These are phyloP conservation scores for Saposhnikovia divaricata DNA, from an alignment of 129 eudicot species.

Conservation along the genomic window DNA sequence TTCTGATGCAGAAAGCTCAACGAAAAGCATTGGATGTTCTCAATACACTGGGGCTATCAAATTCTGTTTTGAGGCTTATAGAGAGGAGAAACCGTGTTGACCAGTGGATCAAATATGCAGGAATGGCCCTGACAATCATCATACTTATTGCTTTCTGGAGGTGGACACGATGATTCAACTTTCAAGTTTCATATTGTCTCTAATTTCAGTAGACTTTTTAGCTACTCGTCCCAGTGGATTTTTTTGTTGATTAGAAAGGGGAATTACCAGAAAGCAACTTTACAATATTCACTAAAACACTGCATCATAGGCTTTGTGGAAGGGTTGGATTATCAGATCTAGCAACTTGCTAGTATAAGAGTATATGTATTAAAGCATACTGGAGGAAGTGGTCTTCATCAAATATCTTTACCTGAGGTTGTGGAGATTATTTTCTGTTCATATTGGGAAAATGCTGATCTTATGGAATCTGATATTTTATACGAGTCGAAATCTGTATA, in stretches of 20 bases:
- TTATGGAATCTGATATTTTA: neutral
- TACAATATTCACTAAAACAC: neutral
- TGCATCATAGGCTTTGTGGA: neutral
- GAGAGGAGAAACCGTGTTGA: constrained; percentile 89
- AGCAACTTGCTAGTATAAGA: neutral
- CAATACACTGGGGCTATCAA: constrained; percentile 86
- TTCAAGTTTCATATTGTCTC: neutral
- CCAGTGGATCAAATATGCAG: constrained; percentile 85
- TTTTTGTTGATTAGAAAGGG: neutral
- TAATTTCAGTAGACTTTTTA: neutral
- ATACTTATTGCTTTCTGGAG: constrained; percentile 70
- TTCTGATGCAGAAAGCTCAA: constrained; percentile 78
- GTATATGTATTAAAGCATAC: neutral
- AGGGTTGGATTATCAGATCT: neutral
- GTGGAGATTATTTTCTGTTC: neutral
- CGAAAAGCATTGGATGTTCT: constrained; percentile 92
- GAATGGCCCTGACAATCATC: constrained; percentile 79
- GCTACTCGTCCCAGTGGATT: neutral
- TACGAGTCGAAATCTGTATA: neutral
- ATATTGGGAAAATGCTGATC: neutral
- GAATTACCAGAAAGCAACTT: neutral
- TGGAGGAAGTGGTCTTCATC: neutral
- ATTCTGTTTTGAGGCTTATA: constrained; percentile 73
- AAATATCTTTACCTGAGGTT: neutral
- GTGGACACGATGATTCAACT: constrained; percentile 53